Percentiles rank a stretch among this genome's conserved stretches.
Conservation (phyloP, 1,284 basidiomycete species). For the Cryptococcus hybrid region DNA sequence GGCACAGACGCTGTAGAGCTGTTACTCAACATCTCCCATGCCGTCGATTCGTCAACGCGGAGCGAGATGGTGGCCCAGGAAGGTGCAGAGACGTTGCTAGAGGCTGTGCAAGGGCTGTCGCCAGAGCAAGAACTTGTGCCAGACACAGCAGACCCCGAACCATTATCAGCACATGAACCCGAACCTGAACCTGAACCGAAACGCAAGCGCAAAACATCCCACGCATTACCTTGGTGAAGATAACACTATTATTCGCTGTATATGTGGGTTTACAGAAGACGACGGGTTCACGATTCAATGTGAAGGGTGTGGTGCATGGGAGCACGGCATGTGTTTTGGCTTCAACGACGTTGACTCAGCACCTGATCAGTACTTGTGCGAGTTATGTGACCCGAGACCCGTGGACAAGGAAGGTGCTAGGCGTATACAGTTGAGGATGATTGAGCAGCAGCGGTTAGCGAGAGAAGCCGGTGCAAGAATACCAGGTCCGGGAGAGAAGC, state of each 20-base stretch:
- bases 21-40: conserved; percentile 13
- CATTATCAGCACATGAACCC: conserved; percentile 14
- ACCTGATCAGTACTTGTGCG: conserved; percentile 59
- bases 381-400: conserved; percentile 44
- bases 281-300: conserved; percentile 93
- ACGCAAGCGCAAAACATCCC: conserved; percentile 28
- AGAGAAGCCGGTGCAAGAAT: not conserved
- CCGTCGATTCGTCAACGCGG: conserved; percentile 2
- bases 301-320: conserved; percentile 85
- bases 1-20: conserved; percentile 19
- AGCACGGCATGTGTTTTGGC: conserved; percentile 83
- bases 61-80: not conserved
- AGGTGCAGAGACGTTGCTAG: no score
- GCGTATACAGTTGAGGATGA: conserved; percentile 8
- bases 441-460: conserved; percentile 14
- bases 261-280: conserved; percentile 59
- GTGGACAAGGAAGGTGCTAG: conserved; percentile 23
- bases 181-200: conserved; percentile 23
- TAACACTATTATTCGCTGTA: conserved; percentile 49
- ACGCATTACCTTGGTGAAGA: conserved; percentile 47
- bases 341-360: conserved; percentile 64
- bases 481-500: not conserved
- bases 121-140: conserved; percentile 1
- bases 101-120: no score
- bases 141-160: conserved; percentile 1